Conservation (phyloP, 805 yeast genomes). For the Wickerhamiella dianesei region DNA sequence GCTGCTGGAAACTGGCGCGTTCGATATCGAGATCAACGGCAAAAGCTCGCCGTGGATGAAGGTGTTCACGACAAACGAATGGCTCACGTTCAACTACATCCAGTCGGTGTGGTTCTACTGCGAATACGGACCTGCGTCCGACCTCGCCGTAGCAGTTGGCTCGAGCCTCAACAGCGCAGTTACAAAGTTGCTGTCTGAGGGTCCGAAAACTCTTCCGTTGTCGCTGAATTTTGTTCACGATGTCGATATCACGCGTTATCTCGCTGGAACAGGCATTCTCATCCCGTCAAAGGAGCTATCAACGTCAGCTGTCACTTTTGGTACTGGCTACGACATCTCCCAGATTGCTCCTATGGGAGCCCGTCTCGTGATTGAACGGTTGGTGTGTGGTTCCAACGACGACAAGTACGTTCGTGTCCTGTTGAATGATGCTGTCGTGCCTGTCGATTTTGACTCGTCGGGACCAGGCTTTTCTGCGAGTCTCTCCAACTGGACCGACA, state of each 20-base stretch:
- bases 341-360: slow-evolving; percentile 24
- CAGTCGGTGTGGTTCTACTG: slow-evolving; percentile 34
- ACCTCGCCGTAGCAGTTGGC: slow-evolving; percentile 30
- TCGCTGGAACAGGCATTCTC: slow-evolving; percentile 35
- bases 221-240: slow-evolving; percentile 41
- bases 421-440: slow-evolving; percentile 41
- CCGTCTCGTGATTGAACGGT: slow-evolving; percentile 19
- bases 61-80: slow-evolving; percentile 39
- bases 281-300: slow-evolving; percentile 26
- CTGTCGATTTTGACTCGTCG: slow-evolving; percentile 33
- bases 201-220: slow-evolving; percentile 23
- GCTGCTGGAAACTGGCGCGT: slow-evolving; percentile 36
- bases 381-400: slow-evolving; percentile 23
- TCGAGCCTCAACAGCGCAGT: slow-evolving; percentile 37
- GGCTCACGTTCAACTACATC: slow-evolving; percentile 30
- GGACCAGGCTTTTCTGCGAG: slow-evolving; percentile 41
- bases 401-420: slow-evolving; percentile 33
- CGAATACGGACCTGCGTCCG: slow-evolving; percentile 37
- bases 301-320: slow-evolving; percentile 31
- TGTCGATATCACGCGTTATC: slow-evolving; percentile 37
- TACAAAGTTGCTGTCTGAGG: slow-evolving; percentile 30
- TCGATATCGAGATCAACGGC: slow-evolving; percentile 38
- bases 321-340: slow-evolving; percentile 32
- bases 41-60: slow-evolving; percentile 28
- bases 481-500: slow-evolving; percentile 17